Evolutionary conservation across 805 yeast species (phyloP).

Genomic region (Candida silvatica): DNA sequence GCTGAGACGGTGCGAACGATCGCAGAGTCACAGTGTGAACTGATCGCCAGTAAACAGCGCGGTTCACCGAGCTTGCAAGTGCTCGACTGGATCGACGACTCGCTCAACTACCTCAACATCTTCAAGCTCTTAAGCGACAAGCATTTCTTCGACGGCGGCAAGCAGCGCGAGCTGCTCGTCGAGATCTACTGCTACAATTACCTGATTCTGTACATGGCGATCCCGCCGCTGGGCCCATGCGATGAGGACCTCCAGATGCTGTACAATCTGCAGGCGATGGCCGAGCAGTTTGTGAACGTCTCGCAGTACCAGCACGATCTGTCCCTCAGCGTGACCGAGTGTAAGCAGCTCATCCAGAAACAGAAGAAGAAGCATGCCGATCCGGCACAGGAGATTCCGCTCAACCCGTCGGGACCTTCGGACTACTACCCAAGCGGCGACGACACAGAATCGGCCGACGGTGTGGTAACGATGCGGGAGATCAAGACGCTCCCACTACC

Average conservation of each 20-base stretch:
- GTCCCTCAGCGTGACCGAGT: slow-evolving; percentile 9
- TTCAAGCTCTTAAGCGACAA: slow-evolving; percentile 9
- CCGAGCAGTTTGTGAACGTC: slow-evolving; percentile 7
- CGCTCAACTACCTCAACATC: slow-evolving; percentile 13
- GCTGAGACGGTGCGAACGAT: no score
- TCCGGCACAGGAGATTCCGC: no score
- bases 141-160: slow-evolving; percentile 8
- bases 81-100: slow-evolving; percentile 18
- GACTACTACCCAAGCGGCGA: slow-evolving; percentile 2
- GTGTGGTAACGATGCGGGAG: slow-evolving; percentile 7
- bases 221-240: slow-evolving; percentile 7
- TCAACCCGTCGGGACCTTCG: neutral
- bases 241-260: slow-evolving; percentile 13
- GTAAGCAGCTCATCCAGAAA: slow-evolving; percentile 5
- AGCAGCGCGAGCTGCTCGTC: slow-evolving; percentile 13
- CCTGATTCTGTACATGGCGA: slow-evolving; percentile 10
- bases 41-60: no score
- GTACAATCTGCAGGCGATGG: slow-evolving; percentile 5
- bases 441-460: slow-evolving; percentile 9
- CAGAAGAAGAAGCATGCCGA: neutral
- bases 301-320: slow-evolving; percentile 10
- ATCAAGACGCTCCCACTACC: neutral
- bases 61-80: no score
- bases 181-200: slow-evolving; percentile 14
- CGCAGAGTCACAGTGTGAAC: no score